Evolutionary conservation across 2,329 filamentous ascomycete genomes (phyloP).

Genomic region (Cladosporium phlei): DNA sequence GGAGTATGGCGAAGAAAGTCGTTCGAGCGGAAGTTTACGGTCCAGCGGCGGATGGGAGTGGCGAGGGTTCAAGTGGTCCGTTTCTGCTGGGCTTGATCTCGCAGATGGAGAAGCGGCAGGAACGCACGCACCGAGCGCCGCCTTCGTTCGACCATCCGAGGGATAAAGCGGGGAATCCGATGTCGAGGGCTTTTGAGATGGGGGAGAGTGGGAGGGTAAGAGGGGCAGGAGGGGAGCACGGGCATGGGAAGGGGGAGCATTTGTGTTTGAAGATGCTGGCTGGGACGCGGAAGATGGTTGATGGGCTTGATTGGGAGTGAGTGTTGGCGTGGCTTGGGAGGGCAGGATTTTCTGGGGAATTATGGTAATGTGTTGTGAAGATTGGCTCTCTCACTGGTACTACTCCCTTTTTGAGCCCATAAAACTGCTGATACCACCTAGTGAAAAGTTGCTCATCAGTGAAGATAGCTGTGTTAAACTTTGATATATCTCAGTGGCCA

Average conservation of each 20-base stretch:
- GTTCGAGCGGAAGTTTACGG: conserved; percentile 42
- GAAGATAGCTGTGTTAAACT: too few relatives aligned
- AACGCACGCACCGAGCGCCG: conserved; percentile 35
- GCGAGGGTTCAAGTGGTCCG: conserved; percentile 24
- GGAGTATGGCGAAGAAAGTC: conserved; percentile 40
- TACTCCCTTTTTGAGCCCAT: too few relatives aligned
- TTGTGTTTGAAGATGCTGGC: conserved; percentile 29
- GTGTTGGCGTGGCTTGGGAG: too few relatives aligned
- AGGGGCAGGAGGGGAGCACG: conserved; percentile 4
- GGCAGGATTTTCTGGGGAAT: too few relatives aligned
- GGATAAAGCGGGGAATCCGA: conserved; percentile 14
- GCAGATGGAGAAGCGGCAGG: conserved; percentile 40
- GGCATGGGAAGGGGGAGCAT: conserved; percentile 22
- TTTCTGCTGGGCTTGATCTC: conserved; percentile 35
- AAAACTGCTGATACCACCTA: too few relatives aligned
- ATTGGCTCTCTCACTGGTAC: too few relatives aligned
- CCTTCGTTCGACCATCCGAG: conserved; percentile 1
- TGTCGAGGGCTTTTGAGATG: conserved; percentile 7
- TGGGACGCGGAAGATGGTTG: conserved; percentile 23
- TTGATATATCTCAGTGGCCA: too few relatives aligned
- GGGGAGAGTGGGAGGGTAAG: conserved; percentile 4
- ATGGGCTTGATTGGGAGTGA: conserved; percentile 25
- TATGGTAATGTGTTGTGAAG: too few relatives aligned
- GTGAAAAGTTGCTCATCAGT: too few relatives aligned
- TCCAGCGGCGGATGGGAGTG: conserved; percentile 22